A percentile compares a stretch with the other conserved stretches of the same genome.
These are phyloP conservation scores for Lichtheimia corymbifera DNA, from an alignment of 371 early-diverging fungal genomes.

Conservation along the genomic window DNA sequence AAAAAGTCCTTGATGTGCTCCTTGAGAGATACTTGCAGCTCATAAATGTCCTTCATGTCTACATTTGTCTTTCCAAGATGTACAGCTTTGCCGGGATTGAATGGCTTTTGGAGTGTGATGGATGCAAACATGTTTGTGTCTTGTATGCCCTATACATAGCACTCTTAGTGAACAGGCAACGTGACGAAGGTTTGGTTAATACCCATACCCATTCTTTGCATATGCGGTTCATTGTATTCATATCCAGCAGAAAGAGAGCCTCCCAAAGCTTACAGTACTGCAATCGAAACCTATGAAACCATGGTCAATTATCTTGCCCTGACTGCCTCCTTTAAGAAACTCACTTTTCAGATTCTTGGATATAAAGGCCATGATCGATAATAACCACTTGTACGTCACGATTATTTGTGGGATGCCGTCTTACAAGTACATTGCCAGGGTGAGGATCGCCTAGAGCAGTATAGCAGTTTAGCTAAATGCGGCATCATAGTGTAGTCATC, in stretches of 20 bases:
- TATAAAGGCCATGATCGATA: slow-evolving; percentile 93
- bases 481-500: too few species aligned
- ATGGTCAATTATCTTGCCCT: slow-evolving; percentile 35
- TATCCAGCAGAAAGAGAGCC: slow-evolving; percentile 77
- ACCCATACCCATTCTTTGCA: slow-evolving; percentile 64
- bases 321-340: slow-evolving; percentile 19
- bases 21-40: slow-evolving; percentile 75
- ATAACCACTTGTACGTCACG: slow-evolving; percentile 60
- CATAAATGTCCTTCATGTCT: slow-evolving; percentile 60
- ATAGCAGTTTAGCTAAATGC: too few species aligned
- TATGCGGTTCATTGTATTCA: slow-evolving; percentile 59
- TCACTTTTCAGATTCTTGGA: slow-evolving; percentile 65
- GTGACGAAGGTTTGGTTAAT: background rate
- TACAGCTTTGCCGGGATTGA: slow-evolving; percentile 55
- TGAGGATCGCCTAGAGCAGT: slow-evolving; percentile 68
- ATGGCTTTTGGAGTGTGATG: slow-evolving; percentile 80
- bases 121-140: slow-evolving; percentile 84
- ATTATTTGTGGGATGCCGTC: slow-evolving; percentile 64
- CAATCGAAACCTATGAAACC: slow-evolving; percentile 58
- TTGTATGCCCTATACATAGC: slow-evolving; percentile 63
- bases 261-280: slow-evolving; percentile 90
- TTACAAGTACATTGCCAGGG: slow-evolving; percentile 85
- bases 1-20: slow-evolving; percentile 72
- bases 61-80: slow-evolving; percentile 41
- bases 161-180: background rate